Conservation (phyloP, 2,329 filamentous ascomycete species). For the Apiospora malaysiana region DNA sequence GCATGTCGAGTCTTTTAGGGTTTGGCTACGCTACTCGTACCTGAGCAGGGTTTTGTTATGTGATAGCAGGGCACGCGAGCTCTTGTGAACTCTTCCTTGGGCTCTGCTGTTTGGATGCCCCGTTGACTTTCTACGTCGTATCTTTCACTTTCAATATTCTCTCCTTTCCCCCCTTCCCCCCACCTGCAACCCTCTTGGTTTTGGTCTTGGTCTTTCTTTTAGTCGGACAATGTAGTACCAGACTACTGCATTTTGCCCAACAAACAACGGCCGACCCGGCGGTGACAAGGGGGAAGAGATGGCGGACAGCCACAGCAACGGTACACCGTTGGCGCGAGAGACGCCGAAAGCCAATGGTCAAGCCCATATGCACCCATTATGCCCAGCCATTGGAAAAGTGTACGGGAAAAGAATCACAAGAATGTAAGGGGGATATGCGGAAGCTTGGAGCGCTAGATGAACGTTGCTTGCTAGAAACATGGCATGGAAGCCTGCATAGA, state of each 20-base stretch:
- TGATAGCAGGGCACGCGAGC: background rate
- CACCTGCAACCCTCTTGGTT: background rate
- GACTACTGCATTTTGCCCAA: background rate
- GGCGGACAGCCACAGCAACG: slow-evolving; percentile 2
- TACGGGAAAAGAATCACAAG: background rate
- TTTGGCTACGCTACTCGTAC: slow-evolving; percentile 13
- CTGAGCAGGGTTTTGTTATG: background rate
- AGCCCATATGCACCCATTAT: background rate
- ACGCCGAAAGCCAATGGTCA: background rate
- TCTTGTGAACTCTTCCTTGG: background rate
- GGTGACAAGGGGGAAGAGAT: background rate
- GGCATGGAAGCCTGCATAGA: background rate
- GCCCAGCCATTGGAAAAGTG: background rate
- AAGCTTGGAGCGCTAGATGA: slow-evolving; percentile 6
- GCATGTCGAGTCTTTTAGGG: background rate
- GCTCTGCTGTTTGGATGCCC: background rate
- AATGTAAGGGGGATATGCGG: background rate
- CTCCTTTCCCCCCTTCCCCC: background rate
- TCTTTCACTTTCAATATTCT: background rate
- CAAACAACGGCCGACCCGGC: background rate
- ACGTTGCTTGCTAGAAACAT: background rate
- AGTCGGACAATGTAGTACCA: background rate
- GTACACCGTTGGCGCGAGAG: background rate
- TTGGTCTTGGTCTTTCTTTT: background rate
- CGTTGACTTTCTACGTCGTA: background rate